Base-by-base conservation (phyloP, 78 protist genomes). In the Monosiga brevicollis region DNA sequence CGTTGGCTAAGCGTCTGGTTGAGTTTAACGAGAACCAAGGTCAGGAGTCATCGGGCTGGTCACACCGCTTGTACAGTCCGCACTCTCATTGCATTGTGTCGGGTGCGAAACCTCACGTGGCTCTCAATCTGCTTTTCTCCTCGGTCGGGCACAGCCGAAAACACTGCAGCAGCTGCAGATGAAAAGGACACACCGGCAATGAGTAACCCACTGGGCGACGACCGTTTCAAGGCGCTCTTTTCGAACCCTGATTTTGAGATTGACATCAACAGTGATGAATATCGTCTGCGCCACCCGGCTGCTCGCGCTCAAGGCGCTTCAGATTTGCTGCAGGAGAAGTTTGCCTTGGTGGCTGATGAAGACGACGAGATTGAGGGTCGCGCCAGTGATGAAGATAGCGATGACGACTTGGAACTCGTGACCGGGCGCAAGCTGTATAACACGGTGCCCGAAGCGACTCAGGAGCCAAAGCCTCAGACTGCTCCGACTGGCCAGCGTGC, bases 211-310 rank as follows among this genome's bases (percentile, higher is more conserved):
- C 54, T 82, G n/a, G 1, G 36, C 1, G 94, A 91, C 81, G 0
- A 55, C 23, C 87, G 94, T 40, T 91, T 91, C 78, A 77, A 73
- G 0, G 39, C 43, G 34, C 9, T 91, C 41, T 91, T 82, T 41
- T 35, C 1, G 15, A 70, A 88, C 38, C 43, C 62, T 1, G 79
- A 80, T 29, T 91, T 86, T 37, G 77, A 74, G 54, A 43, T 86
- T 42, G 91, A 91, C 54, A 81, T 42, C 35, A 36, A 29, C 2
- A 49, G 78, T 42, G 78, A 81, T 54, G 89, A 81, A 29, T 88
- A 55, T 70, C 36, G 73, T 2, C 0, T 32, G 1, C 73, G 37
- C 34, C 81, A 78, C 34, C 81, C 73, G 32, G 1, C 70, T 0
- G 29, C 70, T 0, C 2, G 32, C 34, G 34, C 2, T 36, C 25